Conservation (phyloP, 805 yeast genomes). For the Cyberlindnera suaveolens region DNA sequence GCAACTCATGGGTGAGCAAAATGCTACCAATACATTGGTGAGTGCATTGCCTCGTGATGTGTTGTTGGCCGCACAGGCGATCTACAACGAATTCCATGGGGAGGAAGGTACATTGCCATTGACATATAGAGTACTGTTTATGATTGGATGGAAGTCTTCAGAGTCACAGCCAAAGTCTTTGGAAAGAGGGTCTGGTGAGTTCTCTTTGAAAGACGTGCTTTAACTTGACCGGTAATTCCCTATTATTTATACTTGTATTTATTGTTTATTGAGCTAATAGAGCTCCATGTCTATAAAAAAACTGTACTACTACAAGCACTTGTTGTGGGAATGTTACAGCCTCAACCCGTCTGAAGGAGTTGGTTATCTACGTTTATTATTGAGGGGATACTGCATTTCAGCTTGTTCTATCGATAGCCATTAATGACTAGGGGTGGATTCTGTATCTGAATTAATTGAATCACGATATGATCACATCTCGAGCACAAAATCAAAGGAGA, state of each 20-base stretch:
- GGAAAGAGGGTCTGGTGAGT: constrained; percentile 64
- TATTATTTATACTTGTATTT: constrained; percentile 1
- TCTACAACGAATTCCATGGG: constrained; percentile 67
- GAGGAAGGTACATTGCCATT: constrained; percentile 65
- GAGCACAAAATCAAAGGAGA: no score
- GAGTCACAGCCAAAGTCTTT: constrained; percentile 66
- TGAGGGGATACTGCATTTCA: no score
- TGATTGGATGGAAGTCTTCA: constrained; percentile 87
- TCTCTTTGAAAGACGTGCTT: constrained; percentile 60
- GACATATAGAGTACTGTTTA: constrained; percentile 68
- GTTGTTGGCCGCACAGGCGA: constrained; percentile 68
- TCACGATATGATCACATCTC: no score
- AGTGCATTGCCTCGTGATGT: constrained; percentile 51
- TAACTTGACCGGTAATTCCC: constrained; percentile 4
- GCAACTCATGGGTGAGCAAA: constrained; percentile 81
- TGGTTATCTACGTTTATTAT: no score
- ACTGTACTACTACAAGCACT: no score
- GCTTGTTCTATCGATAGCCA: no score
- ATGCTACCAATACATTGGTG: constrained; percentile 43
- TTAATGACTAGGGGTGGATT: no score
- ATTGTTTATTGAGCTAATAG: no score
- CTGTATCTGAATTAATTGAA: no score
- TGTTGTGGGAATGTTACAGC: no score
- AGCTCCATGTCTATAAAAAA: no score
- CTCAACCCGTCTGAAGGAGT: no score